Base-by-base conservation (phyloP, 2,329 filamentous ascomycete species). In the Cercospora zeae-maydis region DNA sequence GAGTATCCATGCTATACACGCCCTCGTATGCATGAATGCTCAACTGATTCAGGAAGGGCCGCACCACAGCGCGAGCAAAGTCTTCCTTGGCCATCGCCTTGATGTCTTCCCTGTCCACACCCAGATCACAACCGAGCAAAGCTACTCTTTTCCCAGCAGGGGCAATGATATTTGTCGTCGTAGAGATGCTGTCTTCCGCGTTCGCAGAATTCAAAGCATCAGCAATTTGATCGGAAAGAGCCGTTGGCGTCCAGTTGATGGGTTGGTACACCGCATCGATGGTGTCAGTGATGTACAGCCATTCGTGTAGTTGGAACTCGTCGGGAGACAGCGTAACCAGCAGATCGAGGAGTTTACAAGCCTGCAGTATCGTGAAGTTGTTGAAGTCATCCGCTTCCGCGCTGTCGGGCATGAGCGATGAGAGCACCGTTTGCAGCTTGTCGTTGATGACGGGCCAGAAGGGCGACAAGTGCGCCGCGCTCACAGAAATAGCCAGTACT, bases 241-340 rank as follows among this genome's bases (percentile, higher is more conserved):
- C 91, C 2, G 90, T 80, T 1, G 91, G 84, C 64, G 87, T 83
- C 78, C 88, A 88, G 57, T 82, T 80, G 13, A 86, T 78, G 0
- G 91, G 88, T 11, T 90, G 87, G 77, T 99, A 96, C 34, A 99
- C 90, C 1, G 95, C 93, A 71, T 99, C 95, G 67, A 97, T 93
- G 13, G 93, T 98, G 76, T 99, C 95, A 1, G 92, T 96, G 60
- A 99, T 88, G 76, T 96, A 99, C 3, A 98, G 85, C 95, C 95
- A 99, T 79, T 97, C 92, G 72, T 96, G 89, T n/a, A 98, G 84
- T 76, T 98, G 95, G 78, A 98, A 99, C 75, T 99, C 95, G 69
- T 99, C 95, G 0, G 93, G 93, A 4, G 90, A 89, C 7, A 93
- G 82, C 47, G 92, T 88, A 13, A 98, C 84, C n/a, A 99, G 82